These are phyloP conservation scores for Candida ovalis DNA, from an alignment of 805 yeast species.

Conservation along the genomic window DNA sequence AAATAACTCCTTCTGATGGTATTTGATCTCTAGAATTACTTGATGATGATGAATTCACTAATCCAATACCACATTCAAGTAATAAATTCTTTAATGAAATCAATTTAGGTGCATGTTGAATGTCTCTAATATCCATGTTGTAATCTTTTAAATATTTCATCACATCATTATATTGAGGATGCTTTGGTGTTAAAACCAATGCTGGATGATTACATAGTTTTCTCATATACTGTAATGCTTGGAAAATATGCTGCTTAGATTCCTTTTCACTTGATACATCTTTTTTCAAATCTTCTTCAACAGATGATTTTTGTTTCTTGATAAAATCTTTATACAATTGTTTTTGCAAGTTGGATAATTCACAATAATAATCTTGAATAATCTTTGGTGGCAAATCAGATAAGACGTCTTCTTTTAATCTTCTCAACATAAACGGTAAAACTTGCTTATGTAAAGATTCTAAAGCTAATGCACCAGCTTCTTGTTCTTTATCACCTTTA, in stretches of 20 bases:
- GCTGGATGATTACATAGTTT: slow-evolving; percentile 97
- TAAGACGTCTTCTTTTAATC: slow-evolving; percentile 92
- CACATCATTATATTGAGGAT: slow-evolving; percentile 78
- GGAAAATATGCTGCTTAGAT: slow-evolving; percentile 89
- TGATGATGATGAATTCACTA: slow-evolving; percentile 20
- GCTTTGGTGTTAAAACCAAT: slow-evolving; percentile 74
- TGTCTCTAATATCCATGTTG: slow-evolving; percentile 60
- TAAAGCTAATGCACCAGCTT: slow-evolving; percentile 91
- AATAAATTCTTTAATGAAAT: slow-evolving; percentile 75
- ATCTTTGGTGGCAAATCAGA: slow-evolving; percentile 97
- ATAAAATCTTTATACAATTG: slow-evolving; percentile 87
- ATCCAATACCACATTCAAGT: slow-evolving; percentile 90
- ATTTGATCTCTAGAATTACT: slow-evolving; percentile 16
- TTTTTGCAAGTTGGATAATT: slow-evolving; percentile 84
- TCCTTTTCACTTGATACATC: slow-evolving; percentile 30
- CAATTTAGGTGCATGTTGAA: slow-evolving; percentile 87
- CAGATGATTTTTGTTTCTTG: slow-evolving; percentile 70
- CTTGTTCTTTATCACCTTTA: slow-evolving; percentile 91
- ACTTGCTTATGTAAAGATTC: slow-evolving; percentile 97
- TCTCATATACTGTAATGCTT: slow-evolving; percentile 95
- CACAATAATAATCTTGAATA: slow-evolving; percentile 97
- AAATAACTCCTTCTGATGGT: slow-evolving; percentile 54
- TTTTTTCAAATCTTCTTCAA: slow-evolving; percentile 58
- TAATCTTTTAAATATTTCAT: slow-evolving; percentile 53
- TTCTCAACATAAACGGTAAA: slow-evolving; percentile 90